Conservation (phyloP, 805 yeast species). For the Candida chauliodis region DNA sequence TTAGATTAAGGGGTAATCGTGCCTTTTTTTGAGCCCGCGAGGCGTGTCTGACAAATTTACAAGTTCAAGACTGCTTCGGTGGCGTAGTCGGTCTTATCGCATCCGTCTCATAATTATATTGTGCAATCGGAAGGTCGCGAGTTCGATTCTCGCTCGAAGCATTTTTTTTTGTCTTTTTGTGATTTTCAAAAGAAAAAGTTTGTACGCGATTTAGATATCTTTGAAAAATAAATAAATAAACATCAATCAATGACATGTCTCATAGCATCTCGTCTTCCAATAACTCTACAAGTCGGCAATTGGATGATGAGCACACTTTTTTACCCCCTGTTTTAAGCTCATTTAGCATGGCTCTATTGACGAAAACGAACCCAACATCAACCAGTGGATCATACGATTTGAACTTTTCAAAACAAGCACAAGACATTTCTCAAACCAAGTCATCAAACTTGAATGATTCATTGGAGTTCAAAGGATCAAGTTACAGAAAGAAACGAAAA, state of each 20-base stretch:
- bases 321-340: slow-evolving; percentile 60
- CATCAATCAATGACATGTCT: slow-evolving; percentile 6
- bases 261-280: slow-evolving; percentile 2
- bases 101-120: slow-evolving; percentile 23
- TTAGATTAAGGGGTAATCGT: too few species aligned
- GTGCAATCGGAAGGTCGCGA: slow-evolving; percentile 45
- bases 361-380: slow-evolving; percentile 20
- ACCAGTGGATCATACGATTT: slow-evolving; percentile 30
- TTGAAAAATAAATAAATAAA: background rate
- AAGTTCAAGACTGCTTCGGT: slow-evolving; percentile 17
- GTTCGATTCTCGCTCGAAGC: slow-evolving; percentile 49
- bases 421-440: slow-evolving; percentile 21
- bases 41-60: too few species aligned
- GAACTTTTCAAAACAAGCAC: slow-evolving; percentile 27
- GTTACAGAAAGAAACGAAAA: slow-evolving; percentile 29
- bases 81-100: slow-evolving; percentile 24
- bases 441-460: slow-evolving; percentile 31
- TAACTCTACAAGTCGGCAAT: slow-evolving; percentile 6
- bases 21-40: too few species aligned
- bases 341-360: slow-evolving; percentile 52
- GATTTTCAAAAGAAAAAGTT: too few species aligned
- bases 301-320: slow-evolving; percentile 49
- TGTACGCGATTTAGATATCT: background rate
- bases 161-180: slow-evolving; percentile 9
- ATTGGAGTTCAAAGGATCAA: slow-evolving; percentile 1